A percentile compares a stretch with the other conserved stretches of the same genome.
Conservation (phyloP, 2,329 filamentous ascomycete genomes). For the Apiospora rasikravindrae region DNA sequence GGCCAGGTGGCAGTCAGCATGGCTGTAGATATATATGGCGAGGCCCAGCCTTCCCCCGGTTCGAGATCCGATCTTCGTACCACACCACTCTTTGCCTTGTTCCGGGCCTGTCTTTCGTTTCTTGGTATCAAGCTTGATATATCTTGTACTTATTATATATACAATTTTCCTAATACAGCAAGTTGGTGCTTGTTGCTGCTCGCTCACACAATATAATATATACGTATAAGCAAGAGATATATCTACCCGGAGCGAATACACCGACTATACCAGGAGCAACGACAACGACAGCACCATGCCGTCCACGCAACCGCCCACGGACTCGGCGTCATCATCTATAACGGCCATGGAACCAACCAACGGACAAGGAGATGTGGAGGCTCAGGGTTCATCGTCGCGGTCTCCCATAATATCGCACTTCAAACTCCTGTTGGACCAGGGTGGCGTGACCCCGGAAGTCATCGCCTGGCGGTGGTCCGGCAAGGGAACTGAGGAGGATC, state of each 20-base stretch:
- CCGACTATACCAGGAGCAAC: background rate
- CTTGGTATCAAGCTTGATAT: background rate
- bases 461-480: slow-evolving; percentile 62
- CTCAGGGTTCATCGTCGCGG: slow-evolving; percentile 39
- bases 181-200: background rate
- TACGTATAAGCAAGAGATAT: background rate
- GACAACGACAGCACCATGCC: slow-evolving; percentile 22
- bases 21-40: slow-evolving; percentile 1
- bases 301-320: slow-evolving; percentile 27
- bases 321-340: slow-evolving; percentile 34
- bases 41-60: background rate
- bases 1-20: background rate
- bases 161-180: slow-evolving; percentile 1
- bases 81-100: slow-evolving; percentile 9
- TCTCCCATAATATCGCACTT: slow-evolving; percentile 47
- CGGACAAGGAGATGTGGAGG: slow-evolving; percentile 46
- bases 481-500: slow-evolving; percentile 68
- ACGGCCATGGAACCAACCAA: slow-evolving; percentile 38
- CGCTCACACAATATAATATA: background rate
- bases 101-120: slow-evolving; percentile 6
- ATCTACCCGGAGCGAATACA: background rate
- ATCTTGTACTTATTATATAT: slow-evolving; percentile 12
- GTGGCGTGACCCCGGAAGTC: slow-evolving; percentile 61
- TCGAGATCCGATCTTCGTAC: slow-evolving; percentile 5
- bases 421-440: slow-evolving; percentile 61